Percentiles rank a stretch among this genome's conserved stretches.
phyloP scores from a whole-genome alignment of 371 early-diverging fungal genomes.

The Mucor circinelloides region DNA sequence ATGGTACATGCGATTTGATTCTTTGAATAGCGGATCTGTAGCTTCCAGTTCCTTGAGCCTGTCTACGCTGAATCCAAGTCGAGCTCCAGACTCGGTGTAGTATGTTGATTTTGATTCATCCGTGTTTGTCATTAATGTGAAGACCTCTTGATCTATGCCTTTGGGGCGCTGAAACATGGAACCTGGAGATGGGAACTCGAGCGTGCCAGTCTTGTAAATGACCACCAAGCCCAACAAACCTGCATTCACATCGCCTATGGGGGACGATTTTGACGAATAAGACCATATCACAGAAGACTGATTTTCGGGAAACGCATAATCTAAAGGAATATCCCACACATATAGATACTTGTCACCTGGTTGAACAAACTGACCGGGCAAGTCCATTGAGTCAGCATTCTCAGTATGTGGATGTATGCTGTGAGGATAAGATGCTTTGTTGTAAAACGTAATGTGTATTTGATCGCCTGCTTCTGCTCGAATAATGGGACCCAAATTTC shows the following conservation, averaged over 20 bases:
- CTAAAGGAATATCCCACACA: conserved; percentile 50
- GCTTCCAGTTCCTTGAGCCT: conserved; percentile 3
- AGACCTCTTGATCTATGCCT: conserved; percentile 46
- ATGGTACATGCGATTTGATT: conserved; percentile 55
- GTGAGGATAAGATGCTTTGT: conserved; percentile 43
- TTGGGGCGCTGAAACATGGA: conserved; percentile 29
- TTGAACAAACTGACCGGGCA: conserved; percentile 28
- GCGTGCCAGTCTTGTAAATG: conserved; percentile 41
- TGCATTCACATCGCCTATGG: conserved; percentile 42
- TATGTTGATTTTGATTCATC: conserved; percentile 51
- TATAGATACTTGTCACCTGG: conserved; percentile 43
- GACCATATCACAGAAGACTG: conserved; percentile 49
- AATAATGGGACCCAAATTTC: conserved; percentile 53
- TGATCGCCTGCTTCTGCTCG: conserved; percentile 58
- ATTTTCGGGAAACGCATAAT: conserved; percentile 26
- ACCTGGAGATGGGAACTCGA: conserved; percentile 33
- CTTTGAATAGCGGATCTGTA: conserved; percentile 33
- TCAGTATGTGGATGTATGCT: conserved; percentile 51
- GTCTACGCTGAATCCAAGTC: conserved; percentile 22
- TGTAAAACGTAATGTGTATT: conserved; percentile 43
- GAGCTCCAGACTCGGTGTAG: conserved; percentile 33
- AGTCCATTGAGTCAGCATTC: background rate
- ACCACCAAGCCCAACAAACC: conserved; percentile 54
- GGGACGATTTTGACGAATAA: conserved; percentile 42
- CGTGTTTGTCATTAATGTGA: conserved; percentile 45